Percentiles rank a stretch among this genome's conserved stretches.
Evolutionary conservation across 2,329 filamentous ascomycete species (phyloP).

Genomic region (Fusarium aywerte): DNA sequence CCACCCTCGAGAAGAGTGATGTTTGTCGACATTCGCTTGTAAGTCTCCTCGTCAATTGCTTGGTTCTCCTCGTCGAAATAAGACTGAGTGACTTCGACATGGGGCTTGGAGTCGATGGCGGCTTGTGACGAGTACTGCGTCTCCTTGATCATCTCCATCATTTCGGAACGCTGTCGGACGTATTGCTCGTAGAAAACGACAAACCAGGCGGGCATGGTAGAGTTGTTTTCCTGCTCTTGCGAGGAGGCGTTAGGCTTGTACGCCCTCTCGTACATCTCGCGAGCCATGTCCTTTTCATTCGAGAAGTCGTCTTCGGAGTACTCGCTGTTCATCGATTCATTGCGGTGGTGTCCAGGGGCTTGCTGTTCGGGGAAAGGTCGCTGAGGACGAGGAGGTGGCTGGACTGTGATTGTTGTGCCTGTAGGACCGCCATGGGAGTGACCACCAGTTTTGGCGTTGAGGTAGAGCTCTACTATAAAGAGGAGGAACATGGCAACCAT

Average conservation of each 20-base stretch:
- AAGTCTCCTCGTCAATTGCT: constrained; percentile 57
- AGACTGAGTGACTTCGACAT: constrained; percentile 45
- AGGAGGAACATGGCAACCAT: constrained; percentile 70
- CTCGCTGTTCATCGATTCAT: not conserved
- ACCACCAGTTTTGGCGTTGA: constrained; percentile 68
- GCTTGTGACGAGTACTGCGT: constrained; percentile 15
- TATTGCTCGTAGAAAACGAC: constrained; percentile 72
- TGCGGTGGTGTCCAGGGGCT: not conserved
- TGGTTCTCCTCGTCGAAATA: constrained; percentile 59
- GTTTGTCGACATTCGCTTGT: constrained; percentile 75
- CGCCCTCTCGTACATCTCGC: constrained; percentile 54
- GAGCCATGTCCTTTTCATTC: constrained; percentile 56
- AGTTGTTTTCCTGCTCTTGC: constrained; percentile 43
- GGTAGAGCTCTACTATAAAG: constrained; percentile 71
- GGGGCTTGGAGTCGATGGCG: constrained; percentile 49
- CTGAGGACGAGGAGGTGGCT: constrained; percentile 9
- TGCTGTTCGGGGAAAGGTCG: constrained; percentile 2
- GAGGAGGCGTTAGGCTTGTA: constrained; percentile 35
- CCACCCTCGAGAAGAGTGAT: constrained; percentile 80
- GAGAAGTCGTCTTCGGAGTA: constrained; percentile 37
- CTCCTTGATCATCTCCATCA: constrained; percentile 64
- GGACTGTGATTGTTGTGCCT: constrained; percentile 46
- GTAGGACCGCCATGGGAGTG: constrained; percentile 68
- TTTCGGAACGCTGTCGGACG: constrained; percentile 68
- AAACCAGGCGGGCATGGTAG: constrained; percentile 69